Evolutionary conservation across 176 grass and related monocot species (phyloP), one percentile per base, ranked within the genome.

Genomic region (Chrysopogon serrulatus): DNA sequence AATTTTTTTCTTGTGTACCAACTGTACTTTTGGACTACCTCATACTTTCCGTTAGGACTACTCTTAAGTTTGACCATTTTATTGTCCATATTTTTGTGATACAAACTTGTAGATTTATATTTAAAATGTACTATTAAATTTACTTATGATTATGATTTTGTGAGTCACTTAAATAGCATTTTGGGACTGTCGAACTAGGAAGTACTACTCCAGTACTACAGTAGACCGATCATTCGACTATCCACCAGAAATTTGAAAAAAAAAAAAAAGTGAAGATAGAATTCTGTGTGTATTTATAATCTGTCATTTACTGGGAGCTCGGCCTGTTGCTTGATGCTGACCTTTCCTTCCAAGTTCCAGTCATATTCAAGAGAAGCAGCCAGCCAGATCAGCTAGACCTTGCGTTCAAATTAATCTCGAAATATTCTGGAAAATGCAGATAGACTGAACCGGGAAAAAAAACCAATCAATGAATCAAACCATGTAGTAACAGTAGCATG

Each of bases 281-380:
- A 23, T 49, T 71, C 49, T 35, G 11, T 62, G 35, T 26, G n/a
- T 37, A 31, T 8, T 65, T 26, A 37, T 53, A 15, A 86, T 73
- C 7, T 10, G 37, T 18, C 24, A 66, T 66, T 67, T 74, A 74
- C 56, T 66, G 42, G 11, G 11, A 17, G 13, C 11, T 12, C 56
- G 56, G n/a, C n/a, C 61, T 24, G 82, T 77, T 84, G 24, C 14
- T 19, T 48, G 72, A 40, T 65, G 59, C 60, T 53, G 82, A 67
- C 44, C 66, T 41, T 28, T 59, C 47, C 18, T 31, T 56, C 9
- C 56, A 27, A 60, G 56, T 6, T 16, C 26, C 30, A 10, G 33
- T 6, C 48, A 40, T 54, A 66, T 47, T 73, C 26, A 47, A 66
- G 44, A 41, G 27, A 54, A 68, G 21, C 27, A 48, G n/a, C n/a